Percentiles rank a stretch among this genome's conserved stretches.
Conservation (phyloP, 2,329 filamentous ascomycete species). For the Fusarium sp. region DNA sequence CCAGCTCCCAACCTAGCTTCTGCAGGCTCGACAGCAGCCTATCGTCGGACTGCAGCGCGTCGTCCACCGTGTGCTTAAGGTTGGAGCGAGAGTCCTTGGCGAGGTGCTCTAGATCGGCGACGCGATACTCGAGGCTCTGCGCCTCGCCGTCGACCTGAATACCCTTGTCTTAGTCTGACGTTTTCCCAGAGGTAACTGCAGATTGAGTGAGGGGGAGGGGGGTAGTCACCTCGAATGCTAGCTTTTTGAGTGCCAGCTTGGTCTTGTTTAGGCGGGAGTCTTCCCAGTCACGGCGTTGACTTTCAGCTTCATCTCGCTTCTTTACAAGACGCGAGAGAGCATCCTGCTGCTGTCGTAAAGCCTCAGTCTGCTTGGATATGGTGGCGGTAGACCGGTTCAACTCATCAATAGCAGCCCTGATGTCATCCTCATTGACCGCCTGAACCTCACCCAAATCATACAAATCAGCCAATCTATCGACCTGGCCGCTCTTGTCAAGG, state of each 20-base stretch:
- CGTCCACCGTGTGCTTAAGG: slow-evolving; percentile 62
- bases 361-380: slow-evolving; percentile 73
- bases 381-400: slow-evolving; percentile 73
- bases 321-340: slow-evolving; percentile 66
- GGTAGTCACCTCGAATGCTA: slow-evolving; percentile 54
- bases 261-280: slow-evolving; percentile 42
- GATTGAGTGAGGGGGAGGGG: not conserved
- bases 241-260: slow-evolving; percentile 55
- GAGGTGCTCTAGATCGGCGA: slow-evolving; percentile 65
- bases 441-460: slow-evolving; percentile 61
- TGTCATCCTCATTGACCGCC: slow-evolving; percentile 68
- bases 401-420: slow-evolving; percentile 71
- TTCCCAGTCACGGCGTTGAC: slow-evolving; percentile 47
- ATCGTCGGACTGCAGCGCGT: slow-evolving; percentile 71
- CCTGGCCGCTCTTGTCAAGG: slow-evolving; percentile 61
- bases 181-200: not conserved
- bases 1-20: slow-evolving; percentile 72
- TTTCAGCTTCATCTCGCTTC: slow-evolving; percentile 48
- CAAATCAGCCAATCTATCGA: slow-evolving; percentile 58
- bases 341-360: slow-evolving; percentile 70
- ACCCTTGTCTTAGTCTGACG: slow-evolving; percentile 5
- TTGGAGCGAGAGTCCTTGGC: slow-evolving; percentile 56
- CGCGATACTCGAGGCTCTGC: slow-evolving; percentile 58
- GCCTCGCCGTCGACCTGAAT: slow-evolving; percentile 62
- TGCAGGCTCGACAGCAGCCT: slow-evolving; percentile 73